Evolutionary conservation across 2,329 filamentous ascomycete genomes (phyloP).

Genomic region (Aspergillus pseudoviridinutans): DNA sequence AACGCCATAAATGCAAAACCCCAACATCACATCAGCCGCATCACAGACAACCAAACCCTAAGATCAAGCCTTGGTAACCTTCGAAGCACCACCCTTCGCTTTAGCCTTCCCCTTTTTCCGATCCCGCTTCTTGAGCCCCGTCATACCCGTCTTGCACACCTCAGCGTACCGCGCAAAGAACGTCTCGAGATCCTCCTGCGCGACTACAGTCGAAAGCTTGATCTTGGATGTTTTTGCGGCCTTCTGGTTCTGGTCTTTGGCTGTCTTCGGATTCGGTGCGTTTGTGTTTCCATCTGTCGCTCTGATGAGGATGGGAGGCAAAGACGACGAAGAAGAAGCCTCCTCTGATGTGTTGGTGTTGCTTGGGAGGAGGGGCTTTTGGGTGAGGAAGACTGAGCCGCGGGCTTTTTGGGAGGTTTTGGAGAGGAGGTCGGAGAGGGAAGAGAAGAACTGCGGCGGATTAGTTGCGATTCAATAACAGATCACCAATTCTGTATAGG

Average conservation of each 20-base stretch:
- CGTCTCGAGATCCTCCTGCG: slow-evolving; percentile 67
- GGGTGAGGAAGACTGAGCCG: slow-evolving; percentile 43
- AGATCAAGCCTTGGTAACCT: slow-evolving; percentile 29
- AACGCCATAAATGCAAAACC: slow-evolving; percentile 25
- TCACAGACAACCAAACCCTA: not conserved
- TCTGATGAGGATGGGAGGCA: slow-evolving; percentile 72
- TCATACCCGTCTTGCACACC: slow-evolving; percentile 85
- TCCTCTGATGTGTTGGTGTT: slow-evolving; percentile 21
- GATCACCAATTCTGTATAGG: no score
- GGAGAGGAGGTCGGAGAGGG: slow-evolving; percentile 37
- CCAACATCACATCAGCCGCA: not conserved
- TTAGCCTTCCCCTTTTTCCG: slow-evolving; percentile 75
- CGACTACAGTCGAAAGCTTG: slow-evolving; percentile 80
- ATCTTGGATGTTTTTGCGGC: slow-evolving; percentile 56
- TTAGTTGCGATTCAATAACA: slow-evolving; percentile 3
- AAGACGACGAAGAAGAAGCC: slow-evolving; percentile 57
- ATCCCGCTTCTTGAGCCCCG: slow-evolving; percentile 85
- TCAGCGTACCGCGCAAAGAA: slow-evolving; percentile 89
- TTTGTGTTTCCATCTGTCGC: slow-evolving; percentile 73
- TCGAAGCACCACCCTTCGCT: slow-evolving; percentile 38
- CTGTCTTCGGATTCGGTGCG: slow-evolving; percentile 36
- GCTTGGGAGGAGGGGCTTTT: slow-evolving; percentile 34
- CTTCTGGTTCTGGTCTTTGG: slow-evolving; percentile 35
- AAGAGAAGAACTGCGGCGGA: slow-evolving; percentile 39
- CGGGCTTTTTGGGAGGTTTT: slow-evolving; percentile 37